Conservation (phyloP, 1,284 basidiomycete species). For the Flammula alnicola region DNA sequence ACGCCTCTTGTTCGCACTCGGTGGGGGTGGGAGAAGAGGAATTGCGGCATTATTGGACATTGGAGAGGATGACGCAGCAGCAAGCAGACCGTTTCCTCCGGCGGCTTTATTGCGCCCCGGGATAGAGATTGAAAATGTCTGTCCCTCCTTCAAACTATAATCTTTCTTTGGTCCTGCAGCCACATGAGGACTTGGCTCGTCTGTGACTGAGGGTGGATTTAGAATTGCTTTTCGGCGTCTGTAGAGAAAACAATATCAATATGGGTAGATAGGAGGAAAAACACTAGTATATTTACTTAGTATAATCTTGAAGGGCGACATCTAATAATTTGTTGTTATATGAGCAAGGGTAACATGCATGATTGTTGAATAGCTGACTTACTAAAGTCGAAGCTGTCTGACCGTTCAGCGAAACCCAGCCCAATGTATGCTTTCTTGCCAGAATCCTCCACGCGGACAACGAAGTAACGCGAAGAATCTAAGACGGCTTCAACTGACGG, state of each 20-base stretch:
- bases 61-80: slow-evolving; percentile 27
- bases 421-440: slow-evolving; percentile 92
- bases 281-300: slow-evolving; percentile 63
- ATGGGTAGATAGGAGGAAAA: slow-evolving; percentile 7
- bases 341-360: slow-evolving; percentile 8
- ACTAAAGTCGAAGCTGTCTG: slow-evolving; percentile 96
- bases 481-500: slow-evolving; percentile 94
- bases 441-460: slow-evolving; percentile 87
- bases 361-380: slow-evolving; percentile 37
- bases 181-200: slow-evolving; percentile 57
- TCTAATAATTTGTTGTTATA: slow-evolving; percentile 48
- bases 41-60: slow-evolving; percentile 43
- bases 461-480: slow-evolving; percentile 96
- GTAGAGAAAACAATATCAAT: slow-evolving; percentile 6
- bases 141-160: slow-evolving; percentile 94
- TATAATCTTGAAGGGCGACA: slow-evolving; percentile 94
- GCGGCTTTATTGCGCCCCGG: slow-evolving; percentile 66
- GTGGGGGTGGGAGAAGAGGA: slow-evolving; percentile 79
- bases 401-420: slow-evolving; percentile 90
- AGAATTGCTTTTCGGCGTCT: slow-evolving; percentile 67
- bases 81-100: slow-evolving; percentile 40
- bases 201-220: slow-evolving; percentile 53
- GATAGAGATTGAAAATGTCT: slow-evolving; percentile 92
- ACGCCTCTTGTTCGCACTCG: slow-evolving; percentile 51
- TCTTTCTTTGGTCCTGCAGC: slow-evolving; percentile 89